Percentiles rank a stretch among this genome's conserved stretches.
These are phyloP conservation scores for Trametes meyenii DNA, from an alignment of 768 basidiomycete species.

Conservation along the genomic window DNA sequence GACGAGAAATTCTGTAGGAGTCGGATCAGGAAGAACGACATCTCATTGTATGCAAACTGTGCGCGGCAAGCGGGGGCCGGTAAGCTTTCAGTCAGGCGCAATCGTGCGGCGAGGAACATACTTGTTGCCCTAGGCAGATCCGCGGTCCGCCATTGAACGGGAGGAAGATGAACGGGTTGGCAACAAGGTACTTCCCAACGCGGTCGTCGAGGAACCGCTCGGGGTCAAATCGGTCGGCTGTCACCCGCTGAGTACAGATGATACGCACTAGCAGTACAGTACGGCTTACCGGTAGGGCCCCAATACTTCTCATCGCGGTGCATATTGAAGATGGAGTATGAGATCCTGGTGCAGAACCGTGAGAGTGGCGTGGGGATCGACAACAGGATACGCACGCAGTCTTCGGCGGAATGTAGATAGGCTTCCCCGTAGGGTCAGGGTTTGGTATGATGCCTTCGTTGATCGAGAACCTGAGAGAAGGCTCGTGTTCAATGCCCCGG, in stretches of 20 bases:
- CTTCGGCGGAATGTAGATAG: constrained; percentile 28
- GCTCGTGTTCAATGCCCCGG: neutral
- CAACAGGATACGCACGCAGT: constrained; percentile 7
- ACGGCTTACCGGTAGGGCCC: constrained; percentile 64
- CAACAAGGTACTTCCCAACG: constrained; percentile 59
- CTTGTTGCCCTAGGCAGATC: constrained; percentile 32
- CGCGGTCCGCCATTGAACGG: constrained; percentile 33
- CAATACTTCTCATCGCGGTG: constrained; percentile 67
- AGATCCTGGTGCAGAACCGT: constrained; percentile 34
- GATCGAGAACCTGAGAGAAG: constrained; percentile 11
- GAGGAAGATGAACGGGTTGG: constrained; percentile 72
- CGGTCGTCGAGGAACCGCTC: constrained; percentile 71
- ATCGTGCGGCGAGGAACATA: neutral
- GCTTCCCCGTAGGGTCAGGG: constrained; percentile 24
- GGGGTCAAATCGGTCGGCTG: constrained; percentile 70
- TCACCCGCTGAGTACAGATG: neutral
- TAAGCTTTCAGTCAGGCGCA: neutral
- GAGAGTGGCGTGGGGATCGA: neutral
- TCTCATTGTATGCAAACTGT: constrained; percentile 70
- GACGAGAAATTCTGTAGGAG: constrained; percentile 57
- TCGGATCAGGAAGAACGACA: constrained; percentile 63
- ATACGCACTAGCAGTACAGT: neutral
- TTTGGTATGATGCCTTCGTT: constrained; percentile 23
- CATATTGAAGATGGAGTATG: constrained; percentile 66
- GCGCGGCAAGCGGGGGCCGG: neutral